Base-by-base conservation (phyloP, 768 basidiomycete species). In the Agaricus sinodeliciosus region DNA sequence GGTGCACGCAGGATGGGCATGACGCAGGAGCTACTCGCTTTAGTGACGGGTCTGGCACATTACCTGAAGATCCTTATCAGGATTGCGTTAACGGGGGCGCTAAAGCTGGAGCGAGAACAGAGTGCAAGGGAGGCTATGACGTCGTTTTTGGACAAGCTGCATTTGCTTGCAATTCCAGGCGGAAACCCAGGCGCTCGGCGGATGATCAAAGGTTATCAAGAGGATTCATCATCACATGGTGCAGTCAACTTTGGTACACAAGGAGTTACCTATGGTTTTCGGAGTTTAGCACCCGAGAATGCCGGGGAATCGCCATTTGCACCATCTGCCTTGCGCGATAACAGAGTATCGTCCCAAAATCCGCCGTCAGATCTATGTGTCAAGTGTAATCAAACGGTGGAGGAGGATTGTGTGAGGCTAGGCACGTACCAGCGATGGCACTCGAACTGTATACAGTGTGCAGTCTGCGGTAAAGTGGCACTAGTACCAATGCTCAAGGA, bases 1-100 rank as follows among this genome's bases (percentile, higher is more conserved):
- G 90, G 90, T 34, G 81, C 90, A 11, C 84, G 89, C 54, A 75
- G 91, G 61, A 92, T 93, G 84, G 90, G 89, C 48, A 94, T 98
- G 85, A 97, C 94, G 15, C 91, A 97, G 69, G 96, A 98, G 61
- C 75, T 99, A 11, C 83, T 98, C 34, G 93, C 94, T 15, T 83
- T 99, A 44, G 96, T 99, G 57, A 99, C 96, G 0, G 95, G 96
- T n/a, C 78, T 99, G 34, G 96, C 96, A 4, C 96, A 99, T 69
- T 98, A 99, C 69, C 85, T 99, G 65, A 99, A 99, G 75, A 98
- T 99, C 69, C 83, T 99, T 49, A 99, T 99, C 58, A 88, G 96
- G 47, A 98, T 99, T 57, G 94, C 96, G 2, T 75, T 99, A 43
- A 97, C 96, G 0, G 94, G 94, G 5, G 91, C 94, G 4, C 78